A percentile compares a stretch with the other conserved stretches of the same genome.
These are phyloP conservation scores for Debaryomyces robertsiae DNA, from an alignment of 1,139 yeast species.

Conservation along the genomic window DNA sequence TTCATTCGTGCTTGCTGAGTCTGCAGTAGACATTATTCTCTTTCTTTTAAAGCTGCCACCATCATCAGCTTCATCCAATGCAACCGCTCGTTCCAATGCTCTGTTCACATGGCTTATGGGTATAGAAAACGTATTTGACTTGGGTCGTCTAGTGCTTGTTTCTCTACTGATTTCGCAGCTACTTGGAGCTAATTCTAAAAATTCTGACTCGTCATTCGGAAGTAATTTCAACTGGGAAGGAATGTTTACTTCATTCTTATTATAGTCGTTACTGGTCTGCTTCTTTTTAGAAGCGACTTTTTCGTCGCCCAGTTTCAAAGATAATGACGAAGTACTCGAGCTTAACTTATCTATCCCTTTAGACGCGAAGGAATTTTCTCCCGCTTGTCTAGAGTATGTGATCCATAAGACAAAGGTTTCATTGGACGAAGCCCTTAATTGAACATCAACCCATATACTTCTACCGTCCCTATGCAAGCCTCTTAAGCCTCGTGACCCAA, in stretches of 20 bases:
- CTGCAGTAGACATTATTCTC: conserved; percentile 7
- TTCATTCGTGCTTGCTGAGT: conserved; percentile 6
- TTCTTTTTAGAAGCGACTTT: conserved; percentile 15
- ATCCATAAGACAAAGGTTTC: conserved; percentile 77
- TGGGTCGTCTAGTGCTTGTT: conserved; percentile 39
- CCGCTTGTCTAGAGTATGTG: conserved; percentile 66
- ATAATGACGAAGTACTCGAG: conserved; percentile 23
- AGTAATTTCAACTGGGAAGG: conserved; percentile 63
- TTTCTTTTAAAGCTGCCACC: conserved; percentile 1
- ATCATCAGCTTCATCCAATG: conserved; percentile 4
- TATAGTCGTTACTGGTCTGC: conserved; percentile 17
- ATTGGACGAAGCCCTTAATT: conserved; percentile 66
- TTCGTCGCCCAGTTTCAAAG: conserved; percentile 15
- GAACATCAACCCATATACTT: conserved; percentile 68
- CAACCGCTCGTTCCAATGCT: conserved; percentile 8
- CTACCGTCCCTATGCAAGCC: conserved; percentile 76
- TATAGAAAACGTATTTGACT: conserved; percentile 30
- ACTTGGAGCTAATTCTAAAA: conserved; percentile 36
- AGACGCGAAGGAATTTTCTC: conserved; percentile 22
- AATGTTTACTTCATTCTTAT: conserved; percentile 26
- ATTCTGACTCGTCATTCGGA: conserved; percentile 38
- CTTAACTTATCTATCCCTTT: conserved; percentile 31
- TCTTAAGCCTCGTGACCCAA: conserved; percentile 64
- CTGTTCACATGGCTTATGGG: conserved; percentile 16
- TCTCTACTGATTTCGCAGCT: conserved; percentile 36